Base-by-base conservation (phyloP, 441 rosid genomes). In the Gossypium davidsonii region DNA sequence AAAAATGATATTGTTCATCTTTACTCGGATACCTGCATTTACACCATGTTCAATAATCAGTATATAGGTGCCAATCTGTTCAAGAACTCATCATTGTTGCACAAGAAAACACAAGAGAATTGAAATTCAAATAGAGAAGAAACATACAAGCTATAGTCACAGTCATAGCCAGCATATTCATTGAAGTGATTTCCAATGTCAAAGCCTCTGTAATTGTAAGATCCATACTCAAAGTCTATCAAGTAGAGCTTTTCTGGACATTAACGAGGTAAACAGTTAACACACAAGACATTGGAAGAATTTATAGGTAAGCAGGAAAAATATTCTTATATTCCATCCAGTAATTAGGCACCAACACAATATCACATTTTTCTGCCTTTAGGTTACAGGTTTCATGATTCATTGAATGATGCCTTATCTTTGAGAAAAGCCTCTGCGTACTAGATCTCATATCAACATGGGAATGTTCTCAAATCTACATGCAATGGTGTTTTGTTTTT, bases 161-260 rank as follows among this genome's bases (percentile, higher is more conserved):
- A 96, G 78, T 96, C 97, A 75, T 91, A 91, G 84, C 97, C 98
- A 56, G 93, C 97, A 70, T 89, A 96, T 85, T 93, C 99, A 62
- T 85, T 90, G 92, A 96, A 93, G 89, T 93, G 98, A 79, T 93
- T 93, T 74, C 97, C 99, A 18, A 96, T 90, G 83, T 93, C 99
- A 67, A 28, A 96, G 76, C 98, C 98, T 88, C 98, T 86, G 81
- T 89, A 93, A 80, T 83, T 96, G 87, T 93, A 93, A 37, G 99
- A 93, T n/a, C 96, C 96, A 25, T 96, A 93, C 84, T 96, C 99
- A 73, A 96, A 96, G 84, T 96, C 99, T 72, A 96, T 96, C 73
- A 96, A 44, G 87, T 93, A 88, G 66, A 93, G 97, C 75, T 85
- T 89, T 85, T 83, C 99, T 96, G 85, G 37, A 78, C 63, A 67